phyloP scores from a whole-genome alignment of 1,139 yeast species.

The Scheffersomyces illinoinensis region DNA sequence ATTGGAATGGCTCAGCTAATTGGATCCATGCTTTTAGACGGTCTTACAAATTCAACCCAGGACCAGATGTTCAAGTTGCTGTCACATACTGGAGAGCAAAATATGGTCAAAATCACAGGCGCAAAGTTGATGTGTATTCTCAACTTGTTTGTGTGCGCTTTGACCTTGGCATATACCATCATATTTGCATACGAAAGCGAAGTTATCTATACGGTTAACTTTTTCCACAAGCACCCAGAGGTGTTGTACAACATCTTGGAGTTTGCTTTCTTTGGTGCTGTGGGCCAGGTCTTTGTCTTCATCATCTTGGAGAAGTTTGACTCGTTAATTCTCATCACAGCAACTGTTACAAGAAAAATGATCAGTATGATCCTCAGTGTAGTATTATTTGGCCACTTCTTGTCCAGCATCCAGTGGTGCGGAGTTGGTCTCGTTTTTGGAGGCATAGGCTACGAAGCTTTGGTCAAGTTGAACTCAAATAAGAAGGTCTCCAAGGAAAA shows the following conservation, averaged over 20 bases:
- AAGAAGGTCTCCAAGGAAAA: conserved; percentile 1
- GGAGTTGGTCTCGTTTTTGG: conserved; percentile 81
- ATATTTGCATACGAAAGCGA: conserved; percentile 47
- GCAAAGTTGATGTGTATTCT: conserved; percentile 86
- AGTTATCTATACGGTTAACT: conserved; percentile 45
- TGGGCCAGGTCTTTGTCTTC: conserved; percentile 92
- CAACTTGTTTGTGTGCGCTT: conserved; percentile 55
- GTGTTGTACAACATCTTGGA: conserved; percentile 60
- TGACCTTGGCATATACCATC: conserved; percentile 42
- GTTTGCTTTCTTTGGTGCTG: conserved; percentile 80
- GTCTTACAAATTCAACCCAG: conserved; percentile 90
- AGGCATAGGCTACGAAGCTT: conserved; percentile 75
- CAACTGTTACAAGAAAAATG: conserved; percentile 96
- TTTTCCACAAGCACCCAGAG: conserved; percentile 48
- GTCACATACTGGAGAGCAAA: conserved; percentile 6
- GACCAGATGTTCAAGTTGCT: conserved; percentile 69
- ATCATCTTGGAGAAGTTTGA: conserved; percentile 81
- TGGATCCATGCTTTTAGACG: conserved; percentile 77
- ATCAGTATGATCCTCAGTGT: conserved; percentile 90
- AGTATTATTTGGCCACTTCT: conserved; percentile 74
- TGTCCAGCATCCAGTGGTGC: conserved; percentile 66
- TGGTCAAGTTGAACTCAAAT: conserved; percentile 13
- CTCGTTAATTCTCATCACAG: conserved; percentile 81
- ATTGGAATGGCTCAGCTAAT: conserved; percentile 63
- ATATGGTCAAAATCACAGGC: conserved; percentile 49